Conservation (phyloP, 345 rosid genomes). For the Salix exigua region DNA sequence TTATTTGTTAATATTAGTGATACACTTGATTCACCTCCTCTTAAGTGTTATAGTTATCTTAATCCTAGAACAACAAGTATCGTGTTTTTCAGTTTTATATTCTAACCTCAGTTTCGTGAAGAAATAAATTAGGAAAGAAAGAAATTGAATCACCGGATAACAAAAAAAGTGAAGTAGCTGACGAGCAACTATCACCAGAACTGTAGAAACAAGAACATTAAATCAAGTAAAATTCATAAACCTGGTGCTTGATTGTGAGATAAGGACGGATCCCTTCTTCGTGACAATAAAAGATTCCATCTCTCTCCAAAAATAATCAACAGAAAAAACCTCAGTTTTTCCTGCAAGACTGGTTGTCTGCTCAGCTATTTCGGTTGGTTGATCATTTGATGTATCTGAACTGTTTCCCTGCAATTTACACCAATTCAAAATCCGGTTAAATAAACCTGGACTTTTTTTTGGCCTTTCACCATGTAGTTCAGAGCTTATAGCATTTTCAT, state of each 20-base stretch:
- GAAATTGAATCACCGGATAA: background rate
- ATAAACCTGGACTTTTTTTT: slow-evolving; percentile 24
- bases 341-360: slow-evolving; percentile 16
- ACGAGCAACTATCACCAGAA: background rate
- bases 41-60: too few relatives aligned
- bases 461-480: slow-evolving; percentile 20
- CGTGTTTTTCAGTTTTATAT: background rate
- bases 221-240: slow-evolving; percentile 19
- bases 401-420: slow-evolving; percentile 31
- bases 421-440: slow-evolving; percentile 34
- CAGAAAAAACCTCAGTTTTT: slow-evolving; percentile 36
- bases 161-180: background rate
- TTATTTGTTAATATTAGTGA: too few relatives aligned
- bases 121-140: background rate
- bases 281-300: slow-evolving; percentile 55
- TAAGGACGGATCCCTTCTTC: slow-evolving; percentile 42
- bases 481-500: slow-evolving; percentile 14
- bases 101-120: slow-evolving; percentile 1
- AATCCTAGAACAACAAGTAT: too few relatives aligned
- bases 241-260: slow-evolving; percentile 67
- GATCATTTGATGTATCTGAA: slow-evolving; percentile 23
- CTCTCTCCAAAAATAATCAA: slow-evolving; percentile 53
- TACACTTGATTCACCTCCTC: background rate
- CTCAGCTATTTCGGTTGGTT: slow-evolving; percentile 21
- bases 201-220: background rate